Evolutionary conservation across 352 stramenopile species (phyloP).

Genomic region (Globisporangium carolinianum): DNA sequence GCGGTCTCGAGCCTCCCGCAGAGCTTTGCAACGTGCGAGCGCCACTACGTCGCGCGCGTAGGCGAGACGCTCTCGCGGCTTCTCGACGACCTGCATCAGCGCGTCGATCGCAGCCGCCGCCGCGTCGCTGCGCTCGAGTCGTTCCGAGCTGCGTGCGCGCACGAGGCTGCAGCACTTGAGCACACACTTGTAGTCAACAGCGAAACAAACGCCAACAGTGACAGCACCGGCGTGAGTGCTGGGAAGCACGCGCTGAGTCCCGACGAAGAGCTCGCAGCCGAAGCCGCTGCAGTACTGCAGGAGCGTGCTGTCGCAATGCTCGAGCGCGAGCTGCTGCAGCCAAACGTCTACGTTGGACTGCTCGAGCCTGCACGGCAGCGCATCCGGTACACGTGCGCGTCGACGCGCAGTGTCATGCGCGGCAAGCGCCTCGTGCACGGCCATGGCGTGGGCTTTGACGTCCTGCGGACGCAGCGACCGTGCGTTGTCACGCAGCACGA

Average conservation of each 20-base stretch:
- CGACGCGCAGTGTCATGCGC: constrained; percentile 43
- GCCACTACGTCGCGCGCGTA: constrained; percentile 41
- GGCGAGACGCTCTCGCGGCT: constrained; percentile 23
- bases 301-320: constrained; percentile 24
- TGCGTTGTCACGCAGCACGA: constrained; percentile 32
- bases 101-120: constrained; percentile 33
- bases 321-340: constrained; percentile 21
- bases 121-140: constrained; percentile 21
- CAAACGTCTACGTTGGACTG: constrained; percentile 59
- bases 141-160: constrained; percentile 24
- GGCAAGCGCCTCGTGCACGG: constrained; percentile 52
- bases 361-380: constrained; percentile 38
- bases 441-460: constrained; percentile 49
- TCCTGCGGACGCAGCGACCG: constrained; percentile 27
- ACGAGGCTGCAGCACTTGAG: constrained; percentile 8
- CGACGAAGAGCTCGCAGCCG: constrained; percentile 8
- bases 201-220: neutral
- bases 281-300: constrained; percentile 33
- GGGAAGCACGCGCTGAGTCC: neutral
- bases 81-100: constrained; percentile 22
- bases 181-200: neutral
- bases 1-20: constrained; percentile 27
- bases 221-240: neutral
- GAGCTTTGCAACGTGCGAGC: constrained; percentile 42
- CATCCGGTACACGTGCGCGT: constrained; percentile 49